Evolutionary conservation across 305 asterid species (phyloP), one percentile per base, ranked within the genome.

Genomic region (Solanum aculeatissimum): DNA sequence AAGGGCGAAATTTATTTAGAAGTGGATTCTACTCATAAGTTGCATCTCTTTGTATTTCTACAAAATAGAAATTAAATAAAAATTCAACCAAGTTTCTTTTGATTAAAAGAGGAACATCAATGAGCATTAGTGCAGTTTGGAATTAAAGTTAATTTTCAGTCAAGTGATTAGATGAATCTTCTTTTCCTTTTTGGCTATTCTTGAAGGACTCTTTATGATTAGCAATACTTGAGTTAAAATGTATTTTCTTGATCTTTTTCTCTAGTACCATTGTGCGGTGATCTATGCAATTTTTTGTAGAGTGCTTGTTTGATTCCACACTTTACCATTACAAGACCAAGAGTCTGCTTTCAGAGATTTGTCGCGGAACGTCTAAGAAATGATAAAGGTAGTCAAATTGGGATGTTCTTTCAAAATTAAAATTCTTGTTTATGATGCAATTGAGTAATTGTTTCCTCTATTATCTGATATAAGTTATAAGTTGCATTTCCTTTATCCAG

Each of bases 301-400:
- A 74, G 38, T 74, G 60, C 58, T 74, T 23, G 81, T 74, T 23
- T 74, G 58, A 74, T 74, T 66, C 58, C 81, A 45, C 81, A 75
- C 82, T 81, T 78, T 71, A 69, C 19, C 65, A 35, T 86, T 83
- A 75, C 89, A 53, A 54, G 86, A 71, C 38, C 60, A 51, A 85
- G 88, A 83, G 58, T 85, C 42, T 85, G 63, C 85, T 19, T 83
- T 83, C 88, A 69, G 83, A 81, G 70, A 29, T 53, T 63, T 69
- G 53, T 70, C 47, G 70, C 85, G 43, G 78, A 87, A 83, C 80
- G 29, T 69, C 85, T 72, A 81, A 69, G 85, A 75, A 86, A 60
- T 65, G 84, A 72, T 82, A 87, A 74, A 90, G 91, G 94, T 91
- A 89, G 74, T 82, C 86, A 19, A 71, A 53, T 19, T 84, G 40